These are phyloP conservation scores for Microthyrium microscopicum DNA, from an alignment of 2,329 filamentous ascomycete genomes.

Conservation along the genomic window DNA sequence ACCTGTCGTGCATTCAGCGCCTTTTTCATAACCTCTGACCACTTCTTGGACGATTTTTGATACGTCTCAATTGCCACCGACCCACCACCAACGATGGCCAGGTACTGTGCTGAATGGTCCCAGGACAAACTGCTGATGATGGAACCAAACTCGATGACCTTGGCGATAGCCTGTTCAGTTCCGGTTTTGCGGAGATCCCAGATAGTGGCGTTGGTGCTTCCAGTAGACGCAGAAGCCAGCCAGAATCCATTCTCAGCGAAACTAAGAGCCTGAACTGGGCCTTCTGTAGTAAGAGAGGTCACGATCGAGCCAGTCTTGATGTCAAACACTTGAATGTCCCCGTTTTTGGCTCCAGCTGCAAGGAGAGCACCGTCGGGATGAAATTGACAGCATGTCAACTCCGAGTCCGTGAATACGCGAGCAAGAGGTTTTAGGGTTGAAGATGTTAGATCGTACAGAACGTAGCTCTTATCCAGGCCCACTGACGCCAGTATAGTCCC, in stretches of 20 bases:
- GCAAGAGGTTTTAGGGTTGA: conserved; percentile 55
- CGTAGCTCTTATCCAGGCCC: conserved; percentile 80
- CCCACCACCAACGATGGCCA: conserved; percentile 64
- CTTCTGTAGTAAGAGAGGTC: conserved; percentile 49
- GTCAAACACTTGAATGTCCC: conserved; percentile 78
- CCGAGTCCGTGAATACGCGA: conserved; percentile 64
- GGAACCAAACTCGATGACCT: conserved; percentile 72
- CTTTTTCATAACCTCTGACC: conserved; percentile 71
- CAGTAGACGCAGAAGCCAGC: conserved; percentile 70
- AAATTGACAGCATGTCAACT: conserved; percentile 64
- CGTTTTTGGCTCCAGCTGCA: conserved; percentile 62
- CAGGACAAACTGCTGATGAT: conserved; percentile 62
- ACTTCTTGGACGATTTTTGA: conserved; percentile 68
- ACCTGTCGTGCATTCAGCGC: conserved; percentile 57
- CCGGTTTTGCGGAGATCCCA: conserved; percentile 78
- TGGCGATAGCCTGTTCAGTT: conserved; percentile 37
- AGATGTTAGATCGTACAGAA: conserved; percentile 64
- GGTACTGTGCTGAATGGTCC: conserved; percentile 92
- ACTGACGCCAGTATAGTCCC: conserved; percentile 73
- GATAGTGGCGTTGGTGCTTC: conserved; percentile 62
- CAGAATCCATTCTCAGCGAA: conserved; percentile 98
- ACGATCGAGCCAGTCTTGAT: conserved; percentile 63
- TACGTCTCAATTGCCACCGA: conserved; percentile 84
- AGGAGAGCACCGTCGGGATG: conserved; percentile 95
- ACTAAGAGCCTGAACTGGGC: conserved; percentile 55